Evolutionary conservation across 768 basidiomycete genomes (phyloP), one percentile per base, ranked within the genome.

Genomic region (Pleurotus tuoliensis): DNA sequence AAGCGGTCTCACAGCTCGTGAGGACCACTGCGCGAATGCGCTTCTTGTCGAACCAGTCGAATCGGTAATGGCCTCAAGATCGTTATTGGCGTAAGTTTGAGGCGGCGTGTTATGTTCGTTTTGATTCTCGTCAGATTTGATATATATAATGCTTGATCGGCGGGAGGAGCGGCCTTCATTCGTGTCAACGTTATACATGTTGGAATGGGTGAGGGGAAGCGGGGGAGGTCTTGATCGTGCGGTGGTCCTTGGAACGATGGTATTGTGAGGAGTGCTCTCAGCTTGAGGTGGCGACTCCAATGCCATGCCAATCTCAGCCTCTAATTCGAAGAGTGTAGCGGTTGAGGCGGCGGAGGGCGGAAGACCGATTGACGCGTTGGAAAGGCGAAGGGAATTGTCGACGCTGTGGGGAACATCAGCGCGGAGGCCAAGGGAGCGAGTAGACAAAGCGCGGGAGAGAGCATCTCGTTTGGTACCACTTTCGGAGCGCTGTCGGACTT

Each of bases 251-350:
- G 66, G 65, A 40, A 73, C 64, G 56, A 74, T 68, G 20, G 69
- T 72, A 58, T 81, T 82, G 61, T 82, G 81, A 1, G 86, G 86
- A 0, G 87, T 88, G 64, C 85, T 88, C 66, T 86, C 79, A 3
- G 83, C 80, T 44, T 76, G 74, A 20, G 83, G 83, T 30, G 78
- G 78, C 12, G 72, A 70, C 16, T 72, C 64, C 24, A 79, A 61
- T 46, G 70, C 75, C 12, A 53, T 53, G 22, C 51, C 51, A 40
- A 53, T 53, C 11, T 53, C 51, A 44, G 73, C 74, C 52, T 76
- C 75, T 47, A 78, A 75, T 38, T 88, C 86, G 62, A 86, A 87
- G 15, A 87, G 69, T 0, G 85, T 85, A 4, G 74, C 76, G 9
- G 82, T 83, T 16, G 86, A 86, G 5, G 83, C 80, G 2, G 84